Base-by-base conservation (phyloP, 129 eudicot genomes). In the Flaveria robusta region DNA sequence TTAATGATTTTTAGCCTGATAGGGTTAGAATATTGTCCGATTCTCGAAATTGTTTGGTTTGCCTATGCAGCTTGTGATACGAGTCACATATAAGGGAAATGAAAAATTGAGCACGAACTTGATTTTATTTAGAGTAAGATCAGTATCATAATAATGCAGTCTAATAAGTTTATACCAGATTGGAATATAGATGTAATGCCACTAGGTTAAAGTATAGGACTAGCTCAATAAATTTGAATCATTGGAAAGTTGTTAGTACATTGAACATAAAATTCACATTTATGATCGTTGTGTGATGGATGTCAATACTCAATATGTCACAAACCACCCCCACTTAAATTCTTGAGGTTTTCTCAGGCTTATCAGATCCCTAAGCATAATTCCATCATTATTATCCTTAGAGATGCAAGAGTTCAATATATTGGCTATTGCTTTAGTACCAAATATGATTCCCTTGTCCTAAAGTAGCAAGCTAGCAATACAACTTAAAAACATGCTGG, bases 401-500 rank as follows among this genome's bases (percentile, higher is more conserved):
- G 39, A 19, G 19, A 42, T 12, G 29, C 42, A 15, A 14, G 60
- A 46, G 59, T 47, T 45, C 60, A 7, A 15, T 69, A 8, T 68
- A 47, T 69, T 46, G 59, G 43, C 15, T 68, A 47, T 69, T 46
- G 59, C 60, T 47, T 24, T 69, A 7, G 74, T 69, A 45, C 60
- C 43, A 23, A 13, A 23, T 69, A 46, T 24, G 59, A 45, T 5
- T 47, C 8, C 7, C 42, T 20, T n/a, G n/a, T n/a, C n/a, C 31
- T 18, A 1, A 31, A 16, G 5, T 13, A n/a, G n/a, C n/a, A n/a
- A n/a, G n/a, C n/a, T n/a, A n/a, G n/a, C n/a, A n/a, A n/a, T n/a
- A n/a, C 41, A 24, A 63, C n/a, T 16, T 39, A 16, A 39, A 66
- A 45, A 41, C 71, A 66, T 66, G 71, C 15, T 10, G 71, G 71